A percentile compares a stretch with the other conserved stretches of the same genome.
phyloP scores from a whole-genome alignment of 345 rosid species.

The Euphorbia peplus region DNA sequence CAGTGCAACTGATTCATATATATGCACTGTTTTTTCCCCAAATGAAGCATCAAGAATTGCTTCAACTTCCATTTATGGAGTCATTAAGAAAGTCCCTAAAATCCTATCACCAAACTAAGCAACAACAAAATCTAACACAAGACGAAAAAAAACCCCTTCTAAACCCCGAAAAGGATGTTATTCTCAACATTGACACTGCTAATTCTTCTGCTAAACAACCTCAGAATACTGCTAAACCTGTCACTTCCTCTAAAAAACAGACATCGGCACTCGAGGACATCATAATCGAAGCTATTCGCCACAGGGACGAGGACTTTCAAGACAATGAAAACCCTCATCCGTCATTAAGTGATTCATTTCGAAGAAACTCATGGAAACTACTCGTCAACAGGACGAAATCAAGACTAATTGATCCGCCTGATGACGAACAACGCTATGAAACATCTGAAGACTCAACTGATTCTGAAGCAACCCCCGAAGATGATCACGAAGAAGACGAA shows the following conservation, averaged over 20 bases:
- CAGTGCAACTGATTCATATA: not conserved
- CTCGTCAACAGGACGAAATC: constrained; percentile 39
- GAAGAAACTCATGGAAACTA: constrained; percentile 31
- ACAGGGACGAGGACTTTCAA: constrained; percentile 14
- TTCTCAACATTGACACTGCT: constrained; percentile 26
- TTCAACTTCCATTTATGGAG: constrained; percentile 15
- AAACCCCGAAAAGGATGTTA: constrained; percentile 13
- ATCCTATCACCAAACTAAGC: constrained; percentile 15
- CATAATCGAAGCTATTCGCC: constrained; percentile 24
- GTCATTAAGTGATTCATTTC: not conserved
- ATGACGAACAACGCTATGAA: constrained; percentile 16
- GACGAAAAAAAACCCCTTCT: constrained; percentile 24
- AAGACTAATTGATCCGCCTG: constrained; percentile 42
- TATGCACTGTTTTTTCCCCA: not conserved
- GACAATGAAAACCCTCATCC: constrained; percentile 1
- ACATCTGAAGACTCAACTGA: constrained; percentile 1
- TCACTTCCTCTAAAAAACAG: constrained; percentile 17
- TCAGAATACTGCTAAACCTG: constrained; percentile 15
- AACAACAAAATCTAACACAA: constrained; percentile 18
- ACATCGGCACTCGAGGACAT: constrained; percentile 32
- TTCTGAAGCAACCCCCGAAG: constrained; percentile 22
- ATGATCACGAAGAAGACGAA: constrained; percentile 21
- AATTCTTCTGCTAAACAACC: constrained; percentile 9
- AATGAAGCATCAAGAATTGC: not conserved
- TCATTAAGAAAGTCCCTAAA: constrained; percentile 25